These are phyloP conservation scores for Neurospora crassa DNA, from an alignment of 2,329 filamentous ascomycete species.

Conservation along the genomic window DNA sequence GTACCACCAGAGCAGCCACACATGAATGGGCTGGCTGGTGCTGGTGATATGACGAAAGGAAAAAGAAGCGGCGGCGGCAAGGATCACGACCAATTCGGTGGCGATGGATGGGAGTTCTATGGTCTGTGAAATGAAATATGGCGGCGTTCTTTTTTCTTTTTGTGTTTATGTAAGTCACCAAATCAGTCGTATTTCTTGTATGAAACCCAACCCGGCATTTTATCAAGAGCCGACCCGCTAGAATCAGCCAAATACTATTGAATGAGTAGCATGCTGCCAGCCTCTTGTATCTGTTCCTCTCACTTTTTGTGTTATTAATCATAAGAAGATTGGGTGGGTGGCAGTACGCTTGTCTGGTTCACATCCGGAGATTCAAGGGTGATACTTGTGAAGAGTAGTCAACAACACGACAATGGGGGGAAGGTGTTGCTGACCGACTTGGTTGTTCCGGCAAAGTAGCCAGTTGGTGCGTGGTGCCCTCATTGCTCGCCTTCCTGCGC, in stretches of 20 bases:
- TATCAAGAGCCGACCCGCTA: not conserved
- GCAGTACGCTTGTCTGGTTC: not conserved
- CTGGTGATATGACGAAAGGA: not conserved
- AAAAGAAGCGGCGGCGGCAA: not conserved
- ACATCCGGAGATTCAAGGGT: not conserved
- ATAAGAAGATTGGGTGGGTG: not conserved
- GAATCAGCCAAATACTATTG: not conserved
- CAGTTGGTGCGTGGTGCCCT: not conserved
- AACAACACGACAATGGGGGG: not conserved
- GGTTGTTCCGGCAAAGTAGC: not conserved
- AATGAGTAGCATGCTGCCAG: not conserved
- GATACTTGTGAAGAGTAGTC: not conserved
- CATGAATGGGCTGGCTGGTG: not conserved
- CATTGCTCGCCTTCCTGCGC: not conserved
- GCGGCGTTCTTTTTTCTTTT: not conserved
- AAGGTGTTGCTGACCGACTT: not conserved
- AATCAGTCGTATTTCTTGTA: not conserved
- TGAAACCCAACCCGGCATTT: not conserved
- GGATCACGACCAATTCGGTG: conserved; percentile 37
- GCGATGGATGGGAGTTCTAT: conserved; percentile 60
- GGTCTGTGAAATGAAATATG: conserved; percentile 35
- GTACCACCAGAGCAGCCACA: not conserved
- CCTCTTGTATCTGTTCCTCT: not conserved
- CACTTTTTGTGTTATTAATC: not conserved
- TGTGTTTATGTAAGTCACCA: not conserved